A percentile compares a stretch with the other conserved stretches of the same genome.
phyloP scores from a whole-genome alignment of 192 early-diverging fungal species.

The Backusella westeae region DNA sequence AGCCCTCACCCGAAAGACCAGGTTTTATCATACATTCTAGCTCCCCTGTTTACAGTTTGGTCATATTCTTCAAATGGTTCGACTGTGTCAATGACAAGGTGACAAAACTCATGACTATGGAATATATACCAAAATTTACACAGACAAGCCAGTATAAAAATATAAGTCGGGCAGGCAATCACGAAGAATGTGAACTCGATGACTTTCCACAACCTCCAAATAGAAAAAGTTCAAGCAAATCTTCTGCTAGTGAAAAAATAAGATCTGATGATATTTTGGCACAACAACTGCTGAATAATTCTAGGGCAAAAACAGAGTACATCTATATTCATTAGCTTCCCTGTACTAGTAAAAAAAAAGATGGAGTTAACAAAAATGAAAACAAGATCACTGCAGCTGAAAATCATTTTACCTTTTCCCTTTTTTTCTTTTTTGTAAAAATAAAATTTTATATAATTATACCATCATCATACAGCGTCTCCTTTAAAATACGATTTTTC shows the following conservation, averaged over 20 bases:
- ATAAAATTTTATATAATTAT: neutral
- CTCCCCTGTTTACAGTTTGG: conserved; percentile 21
- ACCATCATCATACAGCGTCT: neutral
- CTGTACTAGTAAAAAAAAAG: neutral
- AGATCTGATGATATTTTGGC: neutral
- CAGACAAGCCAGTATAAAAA: conserved; percentile 38
- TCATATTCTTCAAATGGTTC: conserved; percentile 47
- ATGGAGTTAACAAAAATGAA: neutral
- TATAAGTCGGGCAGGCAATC: neutral
- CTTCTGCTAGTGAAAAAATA: neutral
- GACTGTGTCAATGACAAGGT: conserved; percentile 64
- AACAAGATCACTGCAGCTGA: neutral
- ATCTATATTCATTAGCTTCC: neutral
- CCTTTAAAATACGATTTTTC: neutral
- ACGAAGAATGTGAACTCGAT: neutral
- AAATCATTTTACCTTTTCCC: neutral
- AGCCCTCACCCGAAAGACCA: conserved; percentile 5
- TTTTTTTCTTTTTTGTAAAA: neutral
- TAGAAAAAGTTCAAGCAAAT: neutral
- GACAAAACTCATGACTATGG: conserved; percentile 64
- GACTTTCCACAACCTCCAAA: conserved; percentile 6
- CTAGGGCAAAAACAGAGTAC: neutral
- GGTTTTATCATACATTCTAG: conserved; percentile 23
- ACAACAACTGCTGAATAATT: neutral
- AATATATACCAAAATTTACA: conserved; percentile 75